A percentile compares a stretch with the other conserved stretches of the same genome.
Conservation (phyloP, 345 rosid species). For the Eucalyptus pumila region DNA sequence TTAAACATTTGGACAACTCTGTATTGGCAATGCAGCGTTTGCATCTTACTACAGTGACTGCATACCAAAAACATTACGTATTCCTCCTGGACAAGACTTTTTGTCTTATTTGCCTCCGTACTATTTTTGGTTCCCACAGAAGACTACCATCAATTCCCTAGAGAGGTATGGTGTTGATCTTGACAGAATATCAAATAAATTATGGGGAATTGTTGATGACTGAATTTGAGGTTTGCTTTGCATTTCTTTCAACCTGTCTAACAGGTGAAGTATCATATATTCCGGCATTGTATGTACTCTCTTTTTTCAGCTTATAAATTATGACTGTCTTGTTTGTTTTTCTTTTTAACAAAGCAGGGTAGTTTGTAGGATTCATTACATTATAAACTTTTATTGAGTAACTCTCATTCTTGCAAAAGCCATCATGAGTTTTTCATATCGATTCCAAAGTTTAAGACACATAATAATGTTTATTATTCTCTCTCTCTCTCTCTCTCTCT, state of each 20-base stretch:
- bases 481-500: neutral
- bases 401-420: neutral
- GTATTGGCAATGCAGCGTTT: constrained; percentile 76
- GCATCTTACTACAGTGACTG: neutral
- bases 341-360: neutral
- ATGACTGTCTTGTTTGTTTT: neutral
- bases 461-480: neutral
- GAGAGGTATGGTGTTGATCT: neutral
- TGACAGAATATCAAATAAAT: neutral
- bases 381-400: no score
- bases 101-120: no score
- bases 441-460: neutral
- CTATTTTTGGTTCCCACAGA: neutral
- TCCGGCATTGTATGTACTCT: neutral
- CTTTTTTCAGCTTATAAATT: neutral
- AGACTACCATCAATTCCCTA: neutral
- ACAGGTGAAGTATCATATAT: neutral
- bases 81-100: no score
- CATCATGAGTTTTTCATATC: neutral
- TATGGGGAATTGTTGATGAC: neutral
- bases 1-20: constrained; percentile 35
- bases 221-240: neutral
- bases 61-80: no score
- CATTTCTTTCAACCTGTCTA: neutral
- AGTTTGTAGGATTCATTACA: neutral